A percentile compares a stretch with the other conserved stretches of the same genome.
Conservation (phyloP, 306 rosid genomes). For the Cucurbita ficifolia region DNA sequence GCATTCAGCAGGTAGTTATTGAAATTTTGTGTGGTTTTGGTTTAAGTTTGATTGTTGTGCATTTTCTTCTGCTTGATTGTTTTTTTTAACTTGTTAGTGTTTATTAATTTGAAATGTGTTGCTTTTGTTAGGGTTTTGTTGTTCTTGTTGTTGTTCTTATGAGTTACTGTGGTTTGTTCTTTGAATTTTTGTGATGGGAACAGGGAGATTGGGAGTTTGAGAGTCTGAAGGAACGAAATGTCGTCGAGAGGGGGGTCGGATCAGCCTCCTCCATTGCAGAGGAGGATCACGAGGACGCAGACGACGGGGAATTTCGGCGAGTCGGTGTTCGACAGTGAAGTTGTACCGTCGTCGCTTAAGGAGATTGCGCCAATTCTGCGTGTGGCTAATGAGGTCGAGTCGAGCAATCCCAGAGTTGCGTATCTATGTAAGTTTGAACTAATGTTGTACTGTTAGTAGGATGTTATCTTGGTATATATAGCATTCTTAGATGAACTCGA, state of each 20-base stretch:
- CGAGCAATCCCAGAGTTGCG: constrained; percentile 86
- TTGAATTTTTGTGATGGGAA: not conserved
- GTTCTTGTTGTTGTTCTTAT: too few relatives aligned
- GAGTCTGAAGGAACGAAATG: constrained; percentile 23
- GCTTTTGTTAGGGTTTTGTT: not conserved
- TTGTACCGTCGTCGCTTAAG: constrained; percentile 84
- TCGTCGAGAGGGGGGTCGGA: constrained; percentile 51
- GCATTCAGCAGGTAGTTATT: not conserved
- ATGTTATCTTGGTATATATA: not conserved
- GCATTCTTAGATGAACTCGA: not conserved
- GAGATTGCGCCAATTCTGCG: constrained; percentile 96
- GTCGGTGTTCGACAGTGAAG: constrained; percentile 70
- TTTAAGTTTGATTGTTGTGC: not conserved
- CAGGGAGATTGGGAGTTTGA: not conserved
- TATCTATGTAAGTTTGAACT: constrained; percentile 60
- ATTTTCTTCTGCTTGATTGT: not conserved
- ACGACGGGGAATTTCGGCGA: constrained; percentile 90
- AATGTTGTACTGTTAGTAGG: not conserved
- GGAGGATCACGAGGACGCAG: constrained; percentile 80
- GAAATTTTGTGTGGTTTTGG: not conserved
- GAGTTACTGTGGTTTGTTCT: not conserved
- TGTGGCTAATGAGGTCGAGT: constrained; percentile 91
- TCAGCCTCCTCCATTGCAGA: constrained; percentile 43
- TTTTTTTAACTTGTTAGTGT: not conserved
- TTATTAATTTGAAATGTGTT: not conserved